These are phyloP conservation scores for Sorghum bicolor DNA, from an alignment of 176 grass and related monocot species.

Conservation along the genomic window Sorghum_bicolor_NCBIv3 NC_012872.2:4510001-4510500, in stretches of 20 bases:
- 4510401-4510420: not conserved
- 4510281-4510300: conserved; percentile 15
- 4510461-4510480: conserved; percentile 79
- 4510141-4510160: conserved; percentile 99
- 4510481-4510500: conserved; percentile 90
- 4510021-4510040: not conserved
- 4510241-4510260: conserved; percentile 7
- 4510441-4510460: conserved; percentile 26
- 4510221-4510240: not conserved
- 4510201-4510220: conserved; percentile 48
- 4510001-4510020: conserved; percentile 11
- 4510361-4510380: conserved; percentile 1
- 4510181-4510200: conserved; percentile 94
- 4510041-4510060: not conserved
- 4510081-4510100: not conserved
- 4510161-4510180: conserved; percentile 90
- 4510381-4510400: conserved; percentile 1
- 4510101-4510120: conserved; percentile 23
- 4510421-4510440: conserved; percentile 7
- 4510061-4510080: not conserved
- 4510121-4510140: conserved; percentile 83
- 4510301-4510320: not conserved
- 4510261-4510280: not conserved
- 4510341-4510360: not conserved
- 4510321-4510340: not conserved